phyloP scores from a whole-genome alignment of 2,329 filamentous ascomycete genomes.

The Neonectria ditissima region DNA sequence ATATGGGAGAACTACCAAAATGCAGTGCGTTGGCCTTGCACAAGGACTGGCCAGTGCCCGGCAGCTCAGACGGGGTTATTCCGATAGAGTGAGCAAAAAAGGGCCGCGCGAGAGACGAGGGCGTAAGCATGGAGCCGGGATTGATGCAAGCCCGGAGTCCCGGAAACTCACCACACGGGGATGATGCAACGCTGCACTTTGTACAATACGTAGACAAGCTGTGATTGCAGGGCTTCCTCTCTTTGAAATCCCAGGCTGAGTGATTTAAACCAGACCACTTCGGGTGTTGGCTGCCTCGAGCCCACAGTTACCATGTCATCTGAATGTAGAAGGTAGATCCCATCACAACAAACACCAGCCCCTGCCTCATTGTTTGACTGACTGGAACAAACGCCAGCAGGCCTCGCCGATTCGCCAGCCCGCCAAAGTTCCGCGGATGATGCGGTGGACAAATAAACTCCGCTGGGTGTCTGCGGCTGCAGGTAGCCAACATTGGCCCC shows the following conservation, averaged over 20 bases:
- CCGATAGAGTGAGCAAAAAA: conserved; percentile 7
- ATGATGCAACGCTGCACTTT: conserved; percentile 12
- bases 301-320: conserved; percentile 4
- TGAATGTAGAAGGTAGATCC: background rate
- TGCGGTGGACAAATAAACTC: background rate
- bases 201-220: conserved; percentile 18
- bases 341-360: background rate
- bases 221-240: background rate
- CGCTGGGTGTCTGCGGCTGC: conserved; percentile 2
- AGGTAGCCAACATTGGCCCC: background rate
- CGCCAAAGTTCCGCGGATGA: background rate
- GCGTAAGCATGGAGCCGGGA: background rate
- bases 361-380: background rate
- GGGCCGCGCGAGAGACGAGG: conserved; percentile 7
- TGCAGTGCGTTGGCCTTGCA: background rate
- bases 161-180: conserved; percentile 13
- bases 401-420: background rate
- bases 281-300: conserved; percentile 19
- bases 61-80: conserved; percentile 1
- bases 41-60: background rate
- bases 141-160: conserved; percentile 22
- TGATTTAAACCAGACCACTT: conserved; percentile 21
- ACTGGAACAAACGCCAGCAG: background rate
- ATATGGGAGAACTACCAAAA: background rate
- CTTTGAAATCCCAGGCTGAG: conserved; percentile 13